Evolutionary conservation across 2,329 filamentous ascomycete species (phyloP).

Genomic region (Metarhizium robertsii): DNA sequence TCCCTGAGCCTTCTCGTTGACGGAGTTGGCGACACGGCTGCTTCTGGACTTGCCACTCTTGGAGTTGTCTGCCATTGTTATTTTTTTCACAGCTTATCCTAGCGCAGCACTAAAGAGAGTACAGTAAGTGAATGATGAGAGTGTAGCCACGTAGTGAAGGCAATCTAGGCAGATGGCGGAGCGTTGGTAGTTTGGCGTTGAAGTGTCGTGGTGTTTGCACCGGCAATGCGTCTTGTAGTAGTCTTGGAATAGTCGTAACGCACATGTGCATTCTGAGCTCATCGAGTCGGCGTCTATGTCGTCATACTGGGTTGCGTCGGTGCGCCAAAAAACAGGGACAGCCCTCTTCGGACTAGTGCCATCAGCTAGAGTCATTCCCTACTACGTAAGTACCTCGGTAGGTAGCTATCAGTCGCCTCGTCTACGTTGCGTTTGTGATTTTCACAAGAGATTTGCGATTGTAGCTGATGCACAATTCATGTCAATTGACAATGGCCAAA

Average conservation of each 20-base stretch:
- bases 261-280: too few relatives aligned
- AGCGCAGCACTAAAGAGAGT: not conserved
- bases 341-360: slow-evolving; percentile 2
- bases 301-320: slow-evolving; percentile 1
- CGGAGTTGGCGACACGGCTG: slow-evolving; percentile 26
- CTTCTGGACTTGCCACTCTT: slow-evolving; percentile 13
- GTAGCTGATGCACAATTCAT: too few relatives aligned
- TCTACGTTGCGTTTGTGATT: too few relatives aligned
- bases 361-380: not conserved
- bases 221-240: too few relatives aligned
- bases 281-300: not conserved
- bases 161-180: not conserved
- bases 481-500: too few relatives aligned
- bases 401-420: too few relatives aligned
- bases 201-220: too few relatives aligned
- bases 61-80: slow-evolving; percentile 9
- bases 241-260: too few relatives aligned
- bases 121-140: not conserved
- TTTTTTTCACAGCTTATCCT: not conserved
- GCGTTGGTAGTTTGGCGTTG: not conserved
- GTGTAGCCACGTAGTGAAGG: not conserved
- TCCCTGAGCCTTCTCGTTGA: slow-evolving; percentile 38
- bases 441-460: too few relatives aligned
- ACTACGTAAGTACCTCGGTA: too few relatives aligned
- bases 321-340: too few relatives aligned